Evolutionary conservation across 257 asterid species (phyloP), one percentile per base, ranked within the genome.

Genomic region (Cruciata laevipes): DNA sequence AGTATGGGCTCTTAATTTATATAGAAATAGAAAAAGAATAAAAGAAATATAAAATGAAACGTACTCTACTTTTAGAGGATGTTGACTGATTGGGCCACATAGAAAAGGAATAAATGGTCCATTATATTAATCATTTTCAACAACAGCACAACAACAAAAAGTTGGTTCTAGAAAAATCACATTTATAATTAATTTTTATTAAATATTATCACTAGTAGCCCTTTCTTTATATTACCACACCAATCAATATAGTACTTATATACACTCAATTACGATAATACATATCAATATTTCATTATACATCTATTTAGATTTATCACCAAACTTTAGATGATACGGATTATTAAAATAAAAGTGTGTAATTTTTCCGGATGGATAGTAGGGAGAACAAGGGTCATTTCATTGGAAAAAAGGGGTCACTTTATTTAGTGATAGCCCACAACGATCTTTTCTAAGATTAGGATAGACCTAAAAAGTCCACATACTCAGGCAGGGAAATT

Each of bases 11-110:
- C 30, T 27, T 27, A 27, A 27, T 27, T 27, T 27, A n/a, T 42
- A 42, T 42, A 42, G 16, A 42, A 38, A 42, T 4, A 47, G 3
- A 61, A 3, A 61, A 16, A 30, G 21, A 23, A 65, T 0, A 16
- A 42, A 27, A 55, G 14, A n/a, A 33, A 58, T 6, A 21, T n/a
- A 42, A 63, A 31, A 27, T 1, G 30, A 27, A 27, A 27, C 30
- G 30, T 27, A 27, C 44, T 47, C 61, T 63, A 68, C 87, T 86
- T 86, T 84, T 69, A 24, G 70, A 20, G 70, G 92, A 86, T 69
- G 84, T 67, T 67, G 92, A 86, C 83, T 71, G 78, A 7, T 67
- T 68, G 76, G 76, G 70, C 37, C 66, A 72, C 59, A 9, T 21
- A 30, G 59, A 17, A 74, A 67, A 74, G 7, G 31, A 55, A 25